phyloP scores from a whole-genome alignment of 2,329 filamentous ascomycete species.

The Talaromyces sp. region DNA sequence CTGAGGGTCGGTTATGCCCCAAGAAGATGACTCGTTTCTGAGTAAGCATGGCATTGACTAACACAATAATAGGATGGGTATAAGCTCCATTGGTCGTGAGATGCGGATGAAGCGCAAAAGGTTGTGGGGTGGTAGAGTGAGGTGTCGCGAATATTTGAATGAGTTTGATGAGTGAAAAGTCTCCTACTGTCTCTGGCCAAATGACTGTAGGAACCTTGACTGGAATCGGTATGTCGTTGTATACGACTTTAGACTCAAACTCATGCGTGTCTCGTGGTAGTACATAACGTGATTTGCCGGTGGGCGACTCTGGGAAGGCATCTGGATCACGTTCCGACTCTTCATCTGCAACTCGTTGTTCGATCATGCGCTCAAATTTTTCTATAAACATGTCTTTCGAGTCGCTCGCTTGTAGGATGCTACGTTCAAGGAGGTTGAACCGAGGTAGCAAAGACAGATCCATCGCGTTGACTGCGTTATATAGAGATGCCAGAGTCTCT shows the following conservation, averaged over 20 bases:
- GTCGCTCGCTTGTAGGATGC: conserved; percentile 83
- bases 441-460: conserved; percentile 90
- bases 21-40: conserved; percentile 96
- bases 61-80: conserved; percentile 91
- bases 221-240: conserved; percentile 93
- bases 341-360: conserved; percentile 71
- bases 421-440: conserved; percentile 76
- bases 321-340: conserved; percentile 28
- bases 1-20: conserved; percentile 90
- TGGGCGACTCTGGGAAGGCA: conserved; percentile 43
- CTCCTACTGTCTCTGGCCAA: conserved; percentile 92
- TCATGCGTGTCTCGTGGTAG: conserved; percentile 94
- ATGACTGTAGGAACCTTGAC: conserved; percentile 94
- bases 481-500: conserved; percentile 83
- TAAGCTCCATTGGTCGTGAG: conserved; percentile 85
- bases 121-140: conserved; percentile 76
- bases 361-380: conserved; percentile 93
- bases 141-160: conserved; percentile 88
- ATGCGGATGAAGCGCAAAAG: conserved; percentile 83
- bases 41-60: conserved; percentile 90
- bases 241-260: conserved; percentile 91
- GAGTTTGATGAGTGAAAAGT: conserved; percentile 95
- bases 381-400: conserved; percentile 96
- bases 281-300: conserved; percentile 63
- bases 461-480: conserved; percentile 93